Percentiles rank a stretch among this genome's conserved stretches.
Evolutionary conservation across 1,139 yeast genomes (phyloP).

Genomic region (Debaryomyces sp.): DNA sequence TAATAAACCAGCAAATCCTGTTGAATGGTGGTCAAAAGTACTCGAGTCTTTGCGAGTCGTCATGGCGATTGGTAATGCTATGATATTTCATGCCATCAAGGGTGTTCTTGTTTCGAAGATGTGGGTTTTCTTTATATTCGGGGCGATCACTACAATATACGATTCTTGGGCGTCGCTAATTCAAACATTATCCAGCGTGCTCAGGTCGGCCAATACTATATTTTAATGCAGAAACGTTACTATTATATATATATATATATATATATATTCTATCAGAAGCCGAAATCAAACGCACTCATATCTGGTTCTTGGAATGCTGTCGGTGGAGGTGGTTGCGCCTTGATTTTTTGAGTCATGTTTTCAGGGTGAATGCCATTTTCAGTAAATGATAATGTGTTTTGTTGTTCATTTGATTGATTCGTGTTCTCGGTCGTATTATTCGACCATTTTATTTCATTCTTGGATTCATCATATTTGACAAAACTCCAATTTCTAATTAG

Average conservation of each 20-base stretch:
- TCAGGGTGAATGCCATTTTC: slow-evolving; percentile 6
- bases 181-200: slow-evolving; percentile 12
- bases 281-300: slow-evolving; percentile 76
- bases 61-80: slow-evolving; percentile 20
- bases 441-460: slow-evolving; percentile 13
- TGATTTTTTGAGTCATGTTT: slow-evolving; percentile 6
- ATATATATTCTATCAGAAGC: slow-evolving; percentile 31
- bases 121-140: slow-evolving; percentile 22
- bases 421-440: background rate
- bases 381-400: background rate
- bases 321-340: slow-evolving; percentile 49
- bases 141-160: slow-evolving; percentile 13
- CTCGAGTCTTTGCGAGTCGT: slow-evolving; percentile 17
- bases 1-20: slow-evolving; percentile 5
- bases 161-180: slow-evolving; percentile 18
- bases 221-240: slow-evolving; percentile 7
- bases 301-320: slow-evolving; percentile 72
- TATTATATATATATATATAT: background rate
- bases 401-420: background rate
- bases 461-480: slow-evolving; percentile 24
- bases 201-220: slow-evolving; percentile 12
- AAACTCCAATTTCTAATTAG: slow-evolving; percentile 74
- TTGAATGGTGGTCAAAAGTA: slow-evolving; percentile 12
- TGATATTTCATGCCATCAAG: slow-evolving; percentile 18
- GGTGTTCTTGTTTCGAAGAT: slow-evolving; percentile 22